phyloP scores from a whole-genome alignment of 148 eudicot genomes.

The Gaultheria prostrata region DNA sequence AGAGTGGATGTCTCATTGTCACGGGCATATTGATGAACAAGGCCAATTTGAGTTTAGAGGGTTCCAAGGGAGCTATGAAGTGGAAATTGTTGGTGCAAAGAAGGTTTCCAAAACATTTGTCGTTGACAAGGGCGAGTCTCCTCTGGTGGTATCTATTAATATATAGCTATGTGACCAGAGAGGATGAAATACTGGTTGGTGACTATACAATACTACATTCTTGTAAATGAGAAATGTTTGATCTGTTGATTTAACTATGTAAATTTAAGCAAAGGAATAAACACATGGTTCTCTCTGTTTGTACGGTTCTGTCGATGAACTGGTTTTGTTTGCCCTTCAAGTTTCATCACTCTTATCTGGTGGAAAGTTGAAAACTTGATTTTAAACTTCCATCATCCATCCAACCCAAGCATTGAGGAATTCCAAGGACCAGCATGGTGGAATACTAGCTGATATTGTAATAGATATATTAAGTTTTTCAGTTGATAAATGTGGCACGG shows the following conservation, averaged over 20 bases:
- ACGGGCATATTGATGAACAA: constrained; percentile 63
- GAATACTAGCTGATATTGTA: not conserved
- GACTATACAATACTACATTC: not conserved
- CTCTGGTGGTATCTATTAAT: constrained; percentile 47
- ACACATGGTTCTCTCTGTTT: not conserved
- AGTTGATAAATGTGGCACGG: too few relatives aligned
- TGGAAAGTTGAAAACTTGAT: not conserved
- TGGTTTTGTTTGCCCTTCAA: not conserved
- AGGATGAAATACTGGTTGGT: not conserved
- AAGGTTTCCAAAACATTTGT: constrained; percentile 60
- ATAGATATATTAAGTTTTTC: too few relatives aligned
- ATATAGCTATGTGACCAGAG: constrained; percentile 21
- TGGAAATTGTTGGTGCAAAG: constrained; percentile 39
- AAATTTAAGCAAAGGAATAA: constrained; percentile 6
- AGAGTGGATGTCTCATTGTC: constrained; percentile 66
- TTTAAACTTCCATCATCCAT: not conserved
- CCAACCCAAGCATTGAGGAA: not conserved
- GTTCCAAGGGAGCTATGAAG: constrained; percentile 76
- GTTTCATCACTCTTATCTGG: not conserved
- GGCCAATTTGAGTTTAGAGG: constrained; percentile 76
- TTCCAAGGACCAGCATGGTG: not conserved
- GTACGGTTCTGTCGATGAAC: not conserved
- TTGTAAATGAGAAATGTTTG: not conserved
- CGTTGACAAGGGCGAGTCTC: constrained; percentile 64
- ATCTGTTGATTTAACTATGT: not conserved